These are phyloP conservation scores for Mycena pura DNA, from an alignment of 768 basidiomycete species.

Conservation along the genomic window DNA sequence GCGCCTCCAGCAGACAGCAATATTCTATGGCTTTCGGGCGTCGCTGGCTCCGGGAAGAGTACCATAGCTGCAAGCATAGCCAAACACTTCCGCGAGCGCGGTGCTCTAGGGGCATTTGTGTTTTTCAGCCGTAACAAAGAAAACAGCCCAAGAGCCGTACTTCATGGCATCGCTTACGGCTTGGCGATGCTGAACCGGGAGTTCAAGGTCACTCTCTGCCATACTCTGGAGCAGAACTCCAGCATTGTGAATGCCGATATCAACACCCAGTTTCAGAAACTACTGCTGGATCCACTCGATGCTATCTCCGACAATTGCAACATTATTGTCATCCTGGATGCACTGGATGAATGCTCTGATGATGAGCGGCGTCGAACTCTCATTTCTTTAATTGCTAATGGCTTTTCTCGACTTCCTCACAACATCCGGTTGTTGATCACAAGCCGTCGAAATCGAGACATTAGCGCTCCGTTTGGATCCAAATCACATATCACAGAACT, in stretches of 20 bases:
- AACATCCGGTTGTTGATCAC: conserved; percentile 33
- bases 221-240: not conserved
- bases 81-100: not conserved
- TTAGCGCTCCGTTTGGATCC: not conserved
- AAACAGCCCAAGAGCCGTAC: not conserved
- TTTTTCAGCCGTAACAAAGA: not conserved
- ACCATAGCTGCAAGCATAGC: not conserved
- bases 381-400: conserved; percentile 20
- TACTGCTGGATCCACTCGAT: not conserved
- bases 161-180: not conserved
- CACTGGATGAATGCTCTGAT: conserved; percentile 23
- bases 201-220: not conserved
- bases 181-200: not conserved
- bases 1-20: not conserved
- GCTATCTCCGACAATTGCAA: not conserved
- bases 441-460: not conserved
- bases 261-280: not conserved
- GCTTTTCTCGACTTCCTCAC: conserved; percentile 18
- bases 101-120: not conserved
- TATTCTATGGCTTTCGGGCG: not conserved
- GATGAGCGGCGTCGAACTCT: conserved; percentile 18
- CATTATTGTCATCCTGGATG: conserved; percentile 20
- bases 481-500: not conserved
- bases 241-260: not conserved
- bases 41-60: no score